Conservation (phyloP, 1,139 yeast genomes). For the Pichia sp. region DNA sequence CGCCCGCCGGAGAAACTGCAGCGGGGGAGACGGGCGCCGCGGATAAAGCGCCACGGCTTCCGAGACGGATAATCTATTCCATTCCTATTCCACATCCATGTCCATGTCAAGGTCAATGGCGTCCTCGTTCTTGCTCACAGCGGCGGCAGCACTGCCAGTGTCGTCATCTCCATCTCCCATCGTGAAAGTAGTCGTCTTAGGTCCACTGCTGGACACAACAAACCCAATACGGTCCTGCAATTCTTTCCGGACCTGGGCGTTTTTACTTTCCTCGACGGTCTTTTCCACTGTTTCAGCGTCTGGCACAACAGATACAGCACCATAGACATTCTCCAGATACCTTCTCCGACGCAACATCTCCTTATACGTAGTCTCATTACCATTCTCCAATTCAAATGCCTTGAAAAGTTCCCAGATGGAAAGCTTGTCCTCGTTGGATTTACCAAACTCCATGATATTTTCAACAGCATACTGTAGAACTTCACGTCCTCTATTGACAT, state of each 20-base stretch:
- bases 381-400: constrained; percentile 66
- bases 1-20: too few relatives aligned
- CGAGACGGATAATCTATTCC: neutral
- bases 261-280: neutral
- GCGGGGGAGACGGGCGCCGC: too few relatives aligned
- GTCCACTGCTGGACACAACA: constrained; percentile 42
- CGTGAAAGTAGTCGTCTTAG: constrained; percentile 30
- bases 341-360: constrained; percentile 71
- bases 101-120: constrained; percentile 66
- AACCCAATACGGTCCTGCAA: constrained; percentile 52
- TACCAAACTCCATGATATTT: constrained; percentile 33
- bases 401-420: constrained; percentile 55
- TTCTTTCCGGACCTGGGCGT: constrained; percentile 24
- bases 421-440: constrained; percentile 18
- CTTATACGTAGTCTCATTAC: constrained; percentile 70
- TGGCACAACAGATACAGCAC: constrained; percentile 16
- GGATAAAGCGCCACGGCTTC: neutral
- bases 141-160: constrained; percentile 8
- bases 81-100: constrained; percentile 1
- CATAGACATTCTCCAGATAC: constrained; percentile 30
- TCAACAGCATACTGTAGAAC: constrained; percentile 51
- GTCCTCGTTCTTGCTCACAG: constrained; percentile 50
- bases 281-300: constrained; percentile 20
- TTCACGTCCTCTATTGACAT: constrained; percentile 59
- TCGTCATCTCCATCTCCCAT: constrained; percentile 15